Conservation (phyloP, 1,284 basidiomycete species). For the Cyathus olla region DNA sequence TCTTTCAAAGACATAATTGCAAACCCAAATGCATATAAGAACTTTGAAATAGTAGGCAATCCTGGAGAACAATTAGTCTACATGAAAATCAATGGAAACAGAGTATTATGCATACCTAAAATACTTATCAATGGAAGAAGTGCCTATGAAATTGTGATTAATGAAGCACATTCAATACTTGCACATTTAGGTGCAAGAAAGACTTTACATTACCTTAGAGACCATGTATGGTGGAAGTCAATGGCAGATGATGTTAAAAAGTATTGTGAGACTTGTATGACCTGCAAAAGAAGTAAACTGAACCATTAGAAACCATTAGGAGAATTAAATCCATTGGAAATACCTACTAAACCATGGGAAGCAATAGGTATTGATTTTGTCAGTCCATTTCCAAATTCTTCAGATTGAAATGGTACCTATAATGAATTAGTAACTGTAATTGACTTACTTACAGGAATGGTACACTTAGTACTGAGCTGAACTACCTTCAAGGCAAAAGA, state of each 20-base stretch:
- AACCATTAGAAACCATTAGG: conserved; percentile 36
- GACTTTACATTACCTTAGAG: conserved; percentile 31
- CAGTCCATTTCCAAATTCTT: conserved; percentile 18
- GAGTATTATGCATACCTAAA: conserved; percentile 34
- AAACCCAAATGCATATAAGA: conserved; percentile 26
- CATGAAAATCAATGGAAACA: conserved; percentile 41
- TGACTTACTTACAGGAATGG: conserved; percentile 42
- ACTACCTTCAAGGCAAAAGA: conserved; percentile 41
- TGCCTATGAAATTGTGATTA: conserved; percentile 35
- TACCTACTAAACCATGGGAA: conserved; percentile 41
- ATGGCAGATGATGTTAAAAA: conserved; percentile 25
- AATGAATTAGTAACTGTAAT: conserved; percentile 37
- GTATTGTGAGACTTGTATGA: conserved; percentile 33
- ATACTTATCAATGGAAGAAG: conserved; percentile 9
- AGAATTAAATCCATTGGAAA: conserved; percentile 33
- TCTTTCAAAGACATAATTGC: conserved; percentile 31
- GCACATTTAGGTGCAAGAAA: conserved; percentile 40
- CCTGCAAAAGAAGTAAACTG: conserved; percentile 31
- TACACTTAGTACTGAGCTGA: conserved; percentile 37
- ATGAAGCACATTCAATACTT: conserved; percentile 33
- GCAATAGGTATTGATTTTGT: conserved; percentile 48
- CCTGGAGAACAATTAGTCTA: too few species aligned
- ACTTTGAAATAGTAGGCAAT: conserved; percentile 31
- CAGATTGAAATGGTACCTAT: conserved; percentile 13
- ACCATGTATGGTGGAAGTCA: conserved; percentile 42